Evolutionary conservation across 257 asterid species (phyloP), one percentile per base, ranked within the genome.

Genomic region (Ophiorrhiza pumila): DNA sequence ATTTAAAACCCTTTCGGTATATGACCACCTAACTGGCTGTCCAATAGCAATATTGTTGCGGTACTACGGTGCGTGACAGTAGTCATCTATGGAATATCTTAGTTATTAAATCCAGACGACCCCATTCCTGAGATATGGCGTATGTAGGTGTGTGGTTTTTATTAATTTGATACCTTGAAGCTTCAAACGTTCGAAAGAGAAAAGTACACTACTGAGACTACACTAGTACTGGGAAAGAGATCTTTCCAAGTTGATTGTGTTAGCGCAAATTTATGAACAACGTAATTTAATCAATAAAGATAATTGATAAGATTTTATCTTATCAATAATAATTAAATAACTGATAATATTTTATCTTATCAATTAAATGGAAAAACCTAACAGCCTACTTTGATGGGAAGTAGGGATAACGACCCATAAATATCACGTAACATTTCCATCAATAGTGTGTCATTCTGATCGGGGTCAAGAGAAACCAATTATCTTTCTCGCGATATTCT

Each of bases 191-290:
- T n/a, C 31, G 60, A 50, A 68, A 47, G 62, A 50, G 31, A 73
- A 59, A 31, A 69, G 39, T 32, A 52, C 45, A 61, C 23, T 31
- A 29, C 23, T 31, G 4, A 42, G 37, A 65, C 25, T 17, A 34
- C 42, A 18, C 27, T 37, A 37, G n/a, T 2, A 27, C 58, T 59
- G 49, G 45, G 58, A 69, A 70, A 37, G 58, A 59, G 25, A 71
- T 70, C 71, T 76, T 80, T 72, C 80, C 83, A 39, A 78, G 78
- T 78, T 73, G 80, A 80, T n/a, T n/a, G n/a, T n/a, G n/a, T n/a
- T n/a, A n/a, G n/a, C n/a, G n/a, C n/a, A n/a, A n/a, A n/a, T n/a
- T n/a, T n/a, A n/a, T n/a, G n/a, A n/a, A n/a, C n/a, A n/a, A n/a
- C n/a, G n/a, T n/a, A n/a, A n/a, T n/a, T n/a, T n/a, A n/a, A n/a